Evolutionary conservation across 345 rosid species (phyloP).

Genomic region (Turritis glabra): DNA sequence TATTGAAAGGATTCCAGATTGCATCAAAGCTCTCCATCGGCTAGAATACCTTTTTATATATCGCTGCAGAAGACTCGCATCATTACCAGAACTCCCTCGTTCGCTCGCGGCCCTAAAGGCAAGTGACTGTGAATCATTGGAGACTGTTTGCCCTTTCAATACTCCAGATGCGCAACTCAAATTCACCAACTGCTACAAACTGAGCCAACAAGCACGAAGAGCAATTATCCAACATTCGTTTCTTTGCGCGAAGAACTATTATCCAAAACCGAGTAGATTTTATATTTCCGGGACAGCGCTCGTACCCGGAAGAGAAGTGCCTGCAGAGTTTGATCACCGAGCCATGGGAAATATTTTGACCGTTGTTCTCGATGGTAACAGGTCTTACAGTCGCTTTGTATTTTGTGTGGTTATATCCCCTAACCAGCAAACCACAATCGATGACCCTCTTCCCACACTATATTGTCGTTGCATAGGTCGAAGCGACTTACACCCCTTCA

Average conservation of each 20-base stretch:
- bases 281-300: rapidly evolving
- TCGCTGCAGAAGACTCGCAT: background rate
- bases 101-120: rapidly evolving
- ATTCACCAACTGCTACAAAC: background rate
- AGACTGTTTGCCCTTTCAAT: background rate
- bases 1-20: background rate
- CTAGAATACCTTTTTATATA: rapidly evolving
- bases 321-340: background rate
- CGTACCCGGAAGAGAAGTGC: constrained; percentile 4
- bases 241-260: too few relatives aligned
- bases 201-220: background rate
- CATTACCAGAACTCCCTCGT: background rate
- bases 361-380: background rate
- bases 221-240: background rate
- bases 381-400: background rate
- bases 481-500: too few relatives aligned
- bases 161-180: rapidly evolving
- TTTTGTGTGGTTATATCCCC: background rate
- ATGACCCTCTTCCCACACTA: background rate
- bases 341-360: background rate
- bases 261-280: too few relatives aligned
- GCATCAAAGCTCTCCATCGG: background rate
- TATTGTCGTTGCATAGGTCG: background rate
- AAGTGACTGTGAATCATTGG: background rate
- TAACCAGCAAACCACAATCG: background rate